Evolutionary conservation across 257 asterid species (phyloP).

Genomic region (Petunia axillaris): DNA sequence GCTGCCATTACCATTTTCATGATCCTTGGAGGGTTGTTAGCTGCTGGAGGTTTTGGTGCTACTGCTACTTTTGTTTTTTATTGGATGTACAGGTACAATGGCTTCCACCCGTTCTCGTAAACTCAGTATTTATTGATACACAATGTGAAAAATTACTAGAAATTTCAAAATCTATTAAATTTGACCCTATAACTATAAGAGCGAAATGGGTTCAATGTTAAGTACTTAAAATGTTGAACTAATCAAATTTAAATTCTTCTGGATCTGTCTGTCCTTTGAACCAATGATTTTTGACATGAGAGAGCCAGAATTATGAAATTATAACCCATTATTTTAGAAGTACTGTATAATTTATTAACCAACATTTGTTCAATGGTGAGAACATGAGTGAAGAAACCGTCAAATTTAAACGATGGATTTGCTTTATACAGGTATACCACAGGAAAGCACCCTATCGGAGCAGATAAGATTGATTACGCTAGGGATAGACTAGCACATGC

Average conservation of each 20-base stretch:
- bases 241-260: not conserved
- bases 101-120: not conserved
- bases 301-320: not conserved
- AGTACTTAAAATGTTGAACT: not conserved
- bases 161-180: not conserved
- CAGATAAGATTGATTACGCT: conserved; percentile 71
- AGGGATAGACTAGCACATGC: conserved; percentile 59
- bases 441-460: conserved; percentile 84
- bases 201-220: not conserved
- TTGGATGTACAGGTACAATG: conserved; percentile 73
- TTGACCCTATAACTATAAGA: not conserved
- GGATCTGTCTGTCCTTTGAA: not conserved
- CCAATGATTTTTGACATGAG: not conserved
- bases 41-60: conserved; percentile 75
- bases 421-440: conserved; percentile 54
- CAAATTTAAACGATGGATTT: too few relatives aligned
- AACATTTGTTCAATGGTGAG: too few relatives aligned
- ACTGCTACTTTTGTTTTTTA: conserved; percentile 77
- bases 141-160: not conserved
- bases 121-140: not conserved
- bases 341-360: too few relatives aligned
- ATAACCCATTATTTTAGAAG: too few relatives aligned
- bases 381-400: too few relatives aligned
- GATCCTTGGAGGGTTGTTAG: conserved; percentile 63
- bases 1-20: conserved; percentile 63